A percentile compares a stretch with the other conserved stretches of the same genome.
Evolutionary conservation across 2,329 filamentous ascomycete genomes (phyloP).

Genomic region (Trichophyton verrucosum): DNA sequence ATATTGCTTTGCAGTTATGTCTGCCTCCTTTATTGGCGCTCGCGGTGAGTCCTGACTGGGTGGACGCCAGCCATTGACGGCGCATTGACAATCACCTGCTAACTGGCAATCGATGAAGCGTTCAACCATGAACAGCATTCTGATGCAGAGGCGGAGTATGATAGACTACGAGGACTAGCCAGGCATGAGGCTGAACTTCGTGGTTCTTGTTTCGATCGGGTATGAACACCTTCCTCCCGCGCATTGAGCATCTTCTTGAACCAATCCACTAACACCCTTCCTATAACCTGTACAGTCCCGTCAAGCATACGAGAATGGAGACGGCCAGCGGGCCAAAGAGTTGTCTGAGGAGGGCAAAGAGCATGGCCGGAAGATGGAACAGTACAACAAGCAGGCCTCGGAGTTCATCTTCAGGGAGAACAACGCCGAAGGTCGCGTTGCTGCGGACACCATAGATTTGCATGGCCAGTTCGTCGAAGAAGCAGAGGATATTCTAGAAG

Average conservation of each 20-base stretch:
- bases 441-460: constrained; percentile 75
- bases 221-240: constrained; percentile 27
- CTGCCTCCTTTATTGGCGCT: constrained; percentile 28
- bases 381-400: constrained; percentile 81
- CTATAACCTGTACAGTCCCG: constrained; percentile 43
- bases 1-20: constrained; percentile 20
- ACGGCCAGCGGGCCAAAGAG: constrained; percentile 70
- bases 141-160: constrained; percentile 74
- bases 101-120: constrained; percentile 38
- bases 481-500: constrained; percentile 78
- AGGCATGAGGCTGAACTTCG: constrained; percentile 69
- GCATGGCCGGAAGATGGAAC: constrained; percentile 72
- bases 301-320: constrained; percentile 69
- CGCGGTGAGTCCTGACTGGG: constrained; percentile 21
- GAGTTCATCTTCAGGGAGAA: constrained; percentile 95
- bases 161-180: constrained; percentile 73
- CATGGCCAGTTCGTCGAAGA: constrained; percentile 93
- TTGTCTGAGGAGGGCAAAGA: constrained; percentile 74
- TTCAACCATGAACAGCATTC: constrained; percentile 60
- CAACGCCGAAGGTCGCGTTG: constrained; percentile 64
- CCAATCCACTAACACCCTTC: not conserved
- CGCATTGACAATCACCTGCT: not conserved
- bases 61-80: not conserved
- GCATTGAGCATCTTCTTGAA: not conserved
- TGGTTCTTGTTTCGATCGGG: constrained; percentile 60